Evolutionary conservation across 495 filamentous ascomycete species (phyloP), one percentile per base, ranked within the genome.

Genomic region (Talaromyces thailandensis): DNA sequence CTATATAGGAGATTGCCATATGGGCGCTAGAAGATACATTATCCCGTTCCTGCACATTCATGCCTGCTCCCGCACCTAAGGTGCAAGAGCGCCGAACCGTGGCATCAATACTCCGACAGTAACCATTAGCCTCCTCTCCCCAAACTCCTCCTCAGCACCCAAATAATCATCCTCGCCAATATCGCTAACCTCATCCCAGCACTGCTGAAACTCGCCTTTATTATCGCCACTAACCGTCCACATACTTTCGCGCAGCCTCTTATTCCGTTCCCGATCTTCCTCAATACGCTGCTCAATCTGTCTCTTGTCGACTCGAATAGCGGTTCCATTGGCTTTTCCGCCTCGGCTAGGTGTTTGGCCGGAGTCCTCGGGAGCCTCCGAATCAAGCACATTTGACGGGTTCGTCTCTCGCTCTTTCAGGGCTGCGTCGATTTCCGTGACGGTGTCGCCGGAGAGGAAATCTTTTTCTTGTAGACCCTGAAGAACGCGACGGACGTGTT

Each of bases 261-360:
- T 98, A 74, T 98, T 96, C 45, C 94, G 81, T 72, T 98, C 95
- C 7, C 94, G 80, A 74, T 98, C 94, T 70, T 98, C 94, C 65
- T 98, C 95, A 64, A 98, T 97, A 57, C 94, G 75, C 77, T 97
- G 93, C 75, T 97, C 92, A 37, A 96, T 89, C 77, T 93, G 87
- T 61, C 86, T 83, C 71, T 92, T 93, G 68, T 97, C 92, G 12
- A 92, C 77, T 60, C 84, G 81, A 52, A 78, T 67, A 40, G 35
- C 4, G 7, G 62, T 56, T 45, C 73, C 73, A 61, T 73, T 73
- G 2, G 68, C 63, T 64, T 73, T 75, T 5, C 65, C 57, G 48
- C 71, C 69, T 1, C 68, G 69, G 51, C 37, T 48, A 5, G 72
- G 71, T 8, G 74, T 73, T 11, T 70, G 75, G 3, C 57, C 67